Base-by-base conservation (phyloP, 2,329 filamentous ascomycete species). In the Berkeleyomyces basicola region DNA sequence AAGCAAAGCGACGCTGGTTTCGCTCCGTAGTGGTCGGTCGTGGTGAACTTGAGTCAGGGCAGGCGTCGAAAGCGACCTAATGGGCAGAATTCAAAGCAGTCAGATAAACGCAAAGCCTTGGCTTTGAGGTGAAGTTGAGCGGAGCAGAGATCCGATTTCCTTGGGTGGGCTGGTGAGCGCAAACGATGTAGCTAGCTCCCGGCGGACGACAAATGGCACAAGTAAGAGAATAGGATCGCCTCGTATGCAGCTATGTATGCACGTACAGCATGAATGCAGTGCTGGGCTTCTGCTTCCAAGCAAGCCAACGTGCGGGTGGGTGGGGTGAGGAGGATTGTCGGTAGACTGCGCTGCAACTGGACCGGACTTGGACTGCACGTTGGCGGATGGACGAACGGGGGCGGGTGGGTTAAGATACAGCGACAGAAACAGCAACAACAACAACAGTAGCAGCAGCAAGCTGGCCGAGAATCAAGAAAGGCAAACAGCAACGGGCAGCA, bases 241-340 rank as follows among this genome's bases (percentile, higher is more conserved):
- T 55, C 33, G 49, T 55, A 55, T 55, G 49, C 49, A 55, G 49
- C 49, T 55, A 55, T n/a, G 33, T 55, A 55, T 55, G 49, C 49
- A 55, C 33, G 49, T 55, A 37, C 49, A 55, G 49, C 49, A 37
- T 55, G 11, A 55, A 37, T 36, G n/a, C 31, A 55, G 43, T n/a
- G 43, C 7, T 46, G 14, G 11, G 43, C 11, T 46, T 46, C 43
- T 7, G 43, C 43, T 46, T n/a, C 4, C 11, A 46, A 46, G 43
- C 11, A 46, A 11, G n/a, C 5, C 49, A 37, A 4, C 37, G 49
- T 37, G 23, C 37, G 33, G 7, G 49, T 55, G 14, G 7, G 49
- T 55, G 37, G 49, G 36, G 31, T 55, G 11, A 33, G 49, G 49
- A 55, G 49, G 49, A 55, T 55, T 55, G 49, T 55, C 49, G 49